These are phyloP conservation scores for Melanogaster broomeanus DNA, from an alignment of 768 basidiomycete genomes.

Conservation along the genomic window DNA sequence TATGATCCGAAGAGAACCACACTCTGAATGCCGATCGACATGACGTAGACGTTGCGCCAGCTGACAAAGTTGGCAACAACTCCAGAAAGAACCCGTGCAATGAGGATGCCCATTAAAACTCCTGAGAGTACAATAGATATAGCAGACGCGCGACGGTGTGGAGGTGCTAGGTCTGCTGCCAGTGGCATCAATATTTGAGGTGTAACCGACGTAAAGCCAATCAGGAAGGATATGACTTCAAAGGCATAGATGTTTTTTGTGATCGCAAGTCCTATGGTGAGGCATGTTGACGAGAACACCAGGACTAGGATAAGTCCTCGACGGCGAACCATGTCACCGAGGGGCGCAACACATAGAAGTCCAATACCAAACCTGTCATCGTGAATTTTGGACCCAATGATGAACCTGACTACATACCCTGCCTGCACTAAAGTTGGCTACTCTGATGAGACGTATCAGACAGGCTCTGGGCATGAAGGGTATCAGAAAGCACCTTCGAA, in stretches of 20 bases:
- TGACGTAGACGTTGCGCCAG: constrained; percentile 75
- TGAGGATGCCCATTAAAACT: constrained; percentile 70
- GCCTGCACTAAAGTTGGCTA: constrained; percentile 67
- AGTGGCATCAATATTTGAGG: constrained; percentile 71
- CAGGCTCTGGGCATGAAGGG: background rate
- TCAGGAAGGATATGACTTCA: constrained; percentile 64
- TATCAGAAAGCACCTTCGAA: constrained; percentile 20
- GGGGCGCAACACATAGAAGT: constrained; percentile 70
- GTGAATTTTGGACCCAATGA: background rate
- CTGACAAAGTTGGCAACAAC: constrained; percentile 68
- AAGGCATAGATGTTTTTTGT: constrained; percentile 59
- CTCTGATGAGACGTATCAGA: constrained; percentile 34
- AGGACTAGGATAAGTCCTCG: constrained; percentile 67
- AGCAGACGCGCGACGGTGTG: constrained; percentile 66
- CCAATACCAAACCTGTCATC: constrained; percentile 61
- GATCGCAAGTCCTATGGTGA: constrained; percentile 72
- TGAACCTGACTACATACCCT: constrained; percentile 43
- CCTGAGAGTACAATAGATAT: constrained; percentile 70
- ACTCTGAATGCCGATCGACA: constrained; percentile 67
- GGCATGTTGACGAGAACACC: constrained; percentile 49
- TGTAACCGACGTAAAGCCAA: constrained; percentile 65
- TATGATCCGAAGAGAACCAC: constrained; percentile 58
- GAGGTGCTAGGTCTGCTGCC: constrained; percentile 80
- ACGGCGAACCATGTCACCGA: constrained; percentile 79
- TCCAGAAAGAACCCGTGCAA: constrained; percentile 71